These are phyloP conservation scores for Phoma sp. DNA, from an alignment of 2,329 filamentous ascomycete species.

Conservation along the genomic window DNA sequence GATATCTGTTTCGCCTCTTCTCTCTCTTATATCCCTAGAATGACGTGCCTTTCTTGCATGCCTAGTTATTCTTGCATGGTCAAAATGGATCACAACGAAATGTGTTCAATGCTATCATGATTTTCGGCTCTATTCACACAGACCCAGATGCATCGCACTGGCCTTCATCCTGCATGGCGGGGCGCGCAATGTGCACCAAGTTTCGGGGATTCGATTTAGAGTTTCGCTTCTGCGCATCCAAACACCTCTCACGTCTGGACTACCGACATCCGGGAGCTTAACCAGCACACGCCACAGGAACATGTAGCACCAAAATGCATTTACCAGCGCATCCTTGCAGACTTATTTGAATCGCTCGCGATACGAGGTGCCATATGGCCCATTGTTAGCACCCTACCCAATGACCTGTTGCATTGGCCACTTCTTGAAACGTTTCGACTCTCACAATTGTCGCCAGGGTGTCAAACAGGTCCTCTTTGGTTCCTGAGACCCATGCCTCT, in stretches of 20 bases:
- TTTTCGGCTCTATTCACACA: neutral
- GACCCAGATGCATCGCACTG: neutral
- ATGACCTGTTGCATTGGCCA: neutral
- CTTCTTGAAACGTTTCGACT: constrained; percentile 9
- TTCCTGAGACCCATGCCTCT: neutral
- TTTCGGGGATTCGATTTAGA: constrained; percentile 1
- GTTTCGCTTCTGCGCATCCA: constrained; percentile 16
- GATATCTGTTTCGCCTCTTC: no score
- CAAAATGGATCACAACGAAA: neutral
- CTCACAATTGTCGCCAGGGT: constrained; percentile 12
- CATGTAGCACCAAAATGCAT: neutral
- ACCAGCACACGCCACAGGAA: neutral
- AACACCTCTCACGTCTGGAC: constrained; percentile 5
- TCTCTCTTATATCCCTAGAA: neutral
- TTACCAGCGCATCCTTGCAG: neutral
- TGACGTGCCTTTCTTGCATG: no score
- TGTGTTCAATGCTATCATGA: neutral
- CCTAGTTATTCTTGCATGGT: no score
- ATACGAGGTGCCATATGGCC: neutral
- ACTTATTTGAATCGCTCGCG: neutral
- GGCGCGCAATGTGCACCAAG: neutral
- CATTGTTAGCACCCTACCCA: neutral
- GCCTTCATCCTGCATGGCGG: neutral
- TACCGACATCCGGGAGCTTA: constrained; percentile 1
- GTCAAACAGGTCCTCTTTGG: neutral